Percentiles rank a stretch among this genome's conserved stretches.
phyloP scores from a whole-genome alignment of 2,329 filamentous ascomycete genomes.

The Geoglossum cookeanum region DNA sequence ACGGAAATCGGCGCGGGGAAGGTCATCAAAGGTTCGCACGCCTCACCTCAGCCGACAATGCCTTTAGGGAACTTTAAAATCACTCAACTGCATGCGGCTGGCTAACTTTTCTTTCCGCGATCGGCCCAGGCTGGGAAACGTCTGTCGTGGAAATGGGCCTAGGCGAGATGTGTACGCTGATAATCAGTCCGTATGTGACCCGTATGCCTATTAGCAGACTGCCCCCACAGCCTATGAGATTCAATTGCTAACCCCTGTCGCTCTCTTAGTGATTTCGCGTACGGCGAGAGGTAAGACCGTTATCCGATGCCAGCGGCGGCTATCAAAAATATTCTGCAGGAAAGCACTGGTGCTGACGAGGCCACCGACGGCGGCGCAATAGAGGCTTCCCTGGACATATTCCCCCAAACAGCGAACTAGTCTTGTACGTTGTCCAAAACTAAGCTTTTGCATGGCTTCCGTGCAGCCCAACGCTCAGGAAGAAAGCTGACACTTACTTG shows the following conservation, averaged over 20 bases:
- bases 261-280: conserved; percentile 27
- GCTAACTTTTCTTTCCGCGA: neutral
- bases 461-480: neutral
- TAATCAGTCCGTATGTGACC: conserved; percentile 50
- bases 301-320: conserved; percentile 1
- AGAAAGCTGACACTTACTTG: neutral
- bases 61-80: neutral
- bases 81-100: neutral
- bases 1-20: conserved; percentile 62
- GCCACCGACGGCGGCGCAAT: conserved; percentile 11
- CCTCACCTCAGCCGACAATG: neutral
- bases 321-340: conserved; percentile 1
- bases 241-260: neutral
- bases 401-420: conserved; percentile 51
- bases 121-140: conserved; percentile 56
- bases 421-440: conserved; percentile 48
- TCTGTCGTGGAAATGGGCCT: conserved; percentile 72
- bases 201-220: neutral
- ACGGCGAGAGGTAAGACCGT: conserved; percentile 37
- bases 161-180: conserved; percentile 74
- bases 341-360: neutral
- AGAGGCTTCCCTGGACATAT: conserved; percentile 68
- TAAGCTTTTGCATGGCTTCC: neutral
- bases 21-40: conserved; percentile 61
- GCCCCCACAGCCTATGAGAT: neutral